Evolutionary conservation across 2,329 filamentous ascomycete species (phyloP), one percentile per base, ranked within the genome.

Genomic region (Colletotrichum chlorophyti): DNA sequence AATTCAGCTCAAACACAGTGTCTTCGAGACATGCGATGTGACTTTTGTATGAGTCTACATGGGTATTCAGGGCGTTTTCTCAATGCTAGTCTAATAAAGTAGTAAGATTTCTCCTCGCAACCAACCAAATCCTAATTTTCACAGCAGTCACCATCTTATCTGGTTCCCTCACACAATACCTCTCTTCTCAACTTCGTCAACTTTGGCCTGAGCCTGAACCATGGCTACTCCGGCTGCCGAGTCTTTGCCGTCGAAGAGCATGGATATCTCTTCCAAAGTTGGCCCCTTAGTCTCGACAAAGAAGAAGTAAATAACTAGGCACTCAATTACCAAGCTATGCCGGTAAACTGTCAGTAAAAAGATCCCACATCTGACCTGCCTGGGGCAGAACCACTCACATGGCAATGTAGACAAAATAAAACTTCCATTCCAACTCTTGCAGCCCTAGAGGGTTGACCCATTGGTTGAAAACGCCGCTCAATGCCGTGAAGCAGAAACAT

Each of bases 221-320:
- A 31, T 42, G 4, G 59, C 59, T n/a, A 54, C 42, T 5, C 34
- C 59, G 7, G 38, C 54, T 9, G 59, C 54, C 2, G 59, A 61
- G 17, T 55, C 43, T 4, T 55, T 45, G 0, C 54, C 54, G 15
- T 61, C 59, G 12, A 61, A 61, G 0, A 61, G 49, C 43, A 61
- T 45, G 2, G 54, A 31, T 42, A 68, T 64, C 65, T 84, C 81
- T 65, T 84, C 82, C 14, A 84, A 78, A 12, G 81, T 83, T 3
- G 79, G 77, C 6, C 81, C 81, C 46, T 74, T 76, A 6, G 82
- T 85, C 68, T 85, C 82, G 38, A 82, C 58, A 42, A 63, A 66
- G 42, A 65, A 59, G 51, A 65, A 76, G 64, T 76, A 79, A 53
- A 80, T 73, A 65, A 76, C 74, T 63, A 71, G 71, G 5, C 49